phyloP scores from a whole-genome alignment of 2,329 filamentous ascomycete genomes.

The Trichoderma sp. region DNA sequence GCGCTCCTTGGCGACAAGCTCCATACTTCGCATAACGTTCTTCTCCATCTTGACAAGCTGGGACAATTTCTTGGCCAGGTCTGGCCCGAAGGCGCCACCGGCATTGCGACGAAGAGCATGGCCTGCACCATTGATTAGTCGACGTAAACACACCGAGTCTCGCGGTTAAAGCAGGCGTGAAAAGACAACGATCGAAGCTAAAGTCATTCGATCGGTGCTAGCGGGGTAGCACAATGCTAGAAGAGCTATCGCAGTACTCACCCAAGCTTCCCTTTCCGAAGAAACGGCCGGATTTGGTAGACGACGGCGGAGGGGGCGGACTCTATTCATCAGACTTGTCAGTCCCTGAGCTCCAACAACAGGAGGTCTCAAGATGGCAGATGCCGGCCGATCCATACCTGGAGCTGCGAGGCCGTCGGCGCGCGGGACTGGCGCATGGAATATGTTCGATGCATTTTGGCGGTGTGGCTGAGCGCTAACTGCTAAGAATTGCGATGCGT shows the following conservation, averaged over 20 bases:
- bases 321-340: constrained; percentile 58
- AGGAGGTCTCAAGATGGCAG: neutral
- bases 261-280: constrained; percentile 85
- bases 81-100: constrained; percentile 76
- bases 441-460: constrained; percentile 93
- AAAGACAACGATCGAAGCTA: neutral
- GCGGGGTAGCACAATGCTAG: neutral
- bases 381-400: constrained; percentile 43
- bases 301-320: constrained; percentile 86
- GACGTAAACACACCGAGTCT: neutral
- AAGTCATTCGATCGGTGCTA: neutral
- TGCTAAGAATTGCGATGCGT: constrained; percentile 21
- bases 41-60: constrained; percentile 99
- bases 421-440: constrained; percentile 97
- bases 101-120: constrained; percentile 72
- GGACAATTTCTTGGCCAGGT: constrained; percentile 95
- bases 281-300: constrained; percentile 86
- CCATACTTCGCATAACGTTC: constrained; percentile 99
- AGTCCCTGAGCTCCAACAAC: neutral
- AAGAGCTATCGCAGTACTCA: constrained; percentile 51
- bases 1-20: constrained; percentile 89
- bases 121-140: constrained; percentile 39
- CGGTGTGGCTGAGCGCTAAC: constrained; percentile 27
- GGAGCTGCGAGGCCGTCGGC: constrained; percentile 81
- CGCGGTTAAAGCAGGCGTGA: neutral